These are phyloP conservation scores for Thraustochytrium striatum DNA, from an alignment of 352 stramenopile species.

Conservation along the genomic window DNA sequence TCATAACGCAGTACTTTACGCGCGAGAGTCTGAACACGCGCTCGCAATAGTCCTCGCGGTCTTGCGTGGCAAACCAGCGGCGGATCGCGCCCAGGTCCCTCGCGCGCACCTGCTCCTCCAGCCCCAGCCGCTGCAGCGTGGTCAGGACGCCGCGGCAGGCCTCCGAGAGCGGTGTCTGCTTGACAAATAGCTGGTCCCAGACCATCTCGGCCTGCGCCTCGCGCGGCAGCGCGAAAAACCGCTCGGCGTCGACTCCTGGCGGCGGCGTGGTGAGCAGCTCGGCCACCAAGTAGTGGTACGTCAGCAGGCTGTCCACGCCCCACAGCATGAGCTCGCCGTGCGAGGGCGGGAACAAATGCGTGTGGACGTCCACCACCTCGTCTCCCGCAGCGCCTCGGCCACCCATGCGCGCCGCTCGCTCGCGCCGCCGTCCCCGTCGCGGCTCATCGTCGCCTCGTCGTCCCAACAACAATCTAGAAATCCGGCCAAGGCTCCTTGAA, in stretches of 20 bases:
- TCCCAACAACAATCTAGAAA: no score
- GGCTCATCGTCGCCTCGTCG: not conserved
- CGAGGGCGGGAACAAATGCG: constrained; percentile 81
- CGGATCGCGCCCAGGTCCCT: constrained; percentile 76
- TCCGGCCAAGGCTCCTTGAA: no score
- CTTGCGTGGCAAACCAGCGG: constrained; percentile 69
- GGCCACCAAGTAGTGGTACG: constrained; percentile 89
- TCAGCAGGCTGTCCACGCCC: constrained; percentile 86
- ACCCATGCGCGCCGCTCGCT: no score
- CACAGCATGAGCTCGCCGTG: constrained; percentile 83
- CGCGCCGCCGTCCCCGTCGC: not conserved
- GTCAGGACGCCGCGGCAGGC: constrained; percentile 81
- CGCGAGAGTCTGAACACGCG: constrained; percentile 66
- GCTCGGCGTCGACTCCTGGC: constrained; percentile 59
- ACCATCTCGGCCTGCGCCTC: constrained; percentile 74
- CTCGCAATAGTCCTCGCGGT: constrained; percentile 67
- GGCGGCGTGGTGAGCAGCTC: constrained; percentile 87
- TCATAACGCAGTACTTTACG: constrained; percentile 86
- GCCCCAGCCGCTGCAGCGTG: constrained; percentile 70
- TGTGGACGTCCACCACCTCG: constrained; percentile 72
- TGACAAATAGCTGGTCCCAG: constrained; percentile 82
- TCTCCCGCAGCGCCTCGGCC: not conserved
- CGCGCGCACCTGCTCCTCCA: constrained; percentile 63
- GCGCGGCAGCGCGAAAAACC: constrained; percentile 73
- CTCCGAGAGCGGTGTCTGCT: constrained; percentile 78